Base-by-base conservation (phyloP, 495 filamentous ascomycete species). In the Penicillium verhagenii region DNA sequence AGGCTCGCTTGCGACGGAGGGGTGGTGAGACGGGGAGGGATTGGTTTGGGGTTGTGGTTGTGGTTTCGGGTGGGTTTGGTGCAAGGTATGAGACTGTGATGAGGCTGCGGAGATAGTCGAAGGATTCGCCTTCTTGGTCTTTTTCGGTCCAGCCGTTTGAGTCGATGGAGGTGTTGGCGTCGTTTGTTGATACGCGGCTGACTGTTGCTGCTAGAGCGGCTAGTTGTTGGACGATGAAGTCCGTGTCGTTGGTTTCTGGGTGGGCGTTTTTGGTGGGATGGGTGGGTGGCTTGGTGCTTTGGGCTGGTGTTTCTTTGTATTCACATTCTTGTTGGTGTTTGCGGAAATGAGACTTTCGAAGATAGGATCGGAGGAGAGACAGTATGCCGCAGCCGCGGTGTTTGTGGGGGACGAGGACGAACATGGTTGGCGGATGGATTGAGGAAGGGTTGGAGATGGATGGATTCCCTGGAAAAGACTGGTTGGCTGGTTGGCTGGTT, bases 71-170 rank as follows among this genome's bases (percentile, higher is more conserved):
- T 20, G 46, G 39, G 18, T 59, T 45, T 10, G 45, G 56, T 1
- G 55, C 35, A 6, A 53, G 29, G 56, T n/a, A 58, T n/a, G 65
- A 65, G 40, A 60, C 19, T 21, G 62, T 68, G 56, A 68, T 68
- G 40, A 65, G 45, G 37, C 62, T 66, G 23, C 50, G 44, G 38
- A 68, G 55, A 28, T 68, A 63, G 35, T 62, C 47, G 56, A 69
- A 66, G 13, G 55, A 60, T 44, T 69, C 60, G 44, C 61, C 65
- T 45, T 26, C 50, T 16, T 50, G 29, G n/a, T 55, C 44, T 14
- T 57, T 26, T 29, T 53, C 47, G 20, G 19, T 19, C 23, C 20
- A 1, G 10, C 8, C 47, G n/a, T 50, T 38, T 46, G 43, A 11
- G 11, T 47, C 28, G 16, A 20, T 50, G 9, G 18, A n/a, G 20